phyloP scores from a whole-genome alignment of 306 rosid genomes.

The Parietaria judaica region DNA sequence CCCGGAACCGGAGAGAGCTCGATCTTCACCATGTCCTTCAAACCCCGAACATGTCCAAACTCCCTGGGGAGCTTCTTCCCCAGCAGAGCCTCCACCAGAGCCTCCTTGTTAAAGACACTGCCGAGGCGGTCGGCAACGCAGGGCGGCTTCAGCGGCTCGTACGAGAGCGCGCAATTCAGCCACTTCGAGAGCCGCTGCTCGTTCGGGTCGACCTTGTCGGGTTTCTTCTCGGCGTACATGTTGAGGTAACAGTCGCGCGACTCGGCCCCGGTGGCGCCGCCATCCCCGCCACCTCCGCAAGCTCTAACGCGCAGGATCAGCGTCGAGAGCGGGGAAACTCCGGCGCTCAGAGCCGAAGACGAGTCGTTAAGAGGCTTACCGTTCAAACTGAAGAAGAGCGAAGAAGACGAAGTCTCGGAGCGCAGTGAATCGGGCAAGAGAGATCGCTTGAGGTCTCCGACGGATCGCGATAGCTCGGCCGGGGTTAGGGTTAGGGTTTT shows the following conservation, averaged over 20 bases:
- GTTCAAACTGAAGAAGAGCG: conserved; percentile 58
- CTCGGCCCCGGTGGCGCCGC: conserved; percentile 95
- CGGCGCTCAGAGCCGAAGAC: conserved; percentile 24
- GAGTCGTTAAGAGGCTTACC: conserved; percentile 54
- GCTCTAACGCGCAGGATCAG: conserved; percentile 46
- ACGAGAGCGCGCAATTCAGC: conserved; percentile 68
- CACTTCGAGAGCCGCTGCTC: conserved; percentile 87
- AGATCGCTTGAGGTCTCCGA: conserved; percentile 47
- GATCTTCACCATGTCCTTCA: conserved; percentile 74
- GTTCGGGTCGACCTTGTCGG: conserved; percentile 79
- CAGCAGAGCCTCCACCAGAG: conserved; percentile 67
- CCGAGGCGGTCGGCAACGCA: conserved; percentile 82
- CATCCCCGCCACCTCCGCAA: conserved; percentile 84
- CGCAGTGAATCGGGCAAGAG: conserved; percentile 29
- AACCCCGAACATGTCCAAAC: conserved; percentile 75
- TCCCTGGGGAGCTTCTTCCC: conserved; percentile 85
- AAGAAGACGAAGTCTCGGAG: conserved; percentile 22
- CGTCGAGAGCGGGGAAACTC: conserved; percentile 49
- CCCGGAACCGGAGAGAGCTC: conserved; percentile 43
- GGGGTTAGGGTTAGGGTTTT: conserved; percentile 29
- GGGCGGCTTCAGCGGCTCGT: conserved; percentile 80
- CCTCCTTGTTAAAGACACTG: conserved; percentile 71
- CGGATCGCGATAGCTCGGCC: conserved; percentile 28
- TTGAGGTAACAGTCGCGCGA: conserved; percentile 94
- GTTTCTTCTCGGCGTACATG: conserved; percentile 87